These are phyloP conservation scores for Fusarium nematophilum DNA, from an alignment of 2,329 filamentous ascomycete species.

Conservation along the genomic window DNA sequence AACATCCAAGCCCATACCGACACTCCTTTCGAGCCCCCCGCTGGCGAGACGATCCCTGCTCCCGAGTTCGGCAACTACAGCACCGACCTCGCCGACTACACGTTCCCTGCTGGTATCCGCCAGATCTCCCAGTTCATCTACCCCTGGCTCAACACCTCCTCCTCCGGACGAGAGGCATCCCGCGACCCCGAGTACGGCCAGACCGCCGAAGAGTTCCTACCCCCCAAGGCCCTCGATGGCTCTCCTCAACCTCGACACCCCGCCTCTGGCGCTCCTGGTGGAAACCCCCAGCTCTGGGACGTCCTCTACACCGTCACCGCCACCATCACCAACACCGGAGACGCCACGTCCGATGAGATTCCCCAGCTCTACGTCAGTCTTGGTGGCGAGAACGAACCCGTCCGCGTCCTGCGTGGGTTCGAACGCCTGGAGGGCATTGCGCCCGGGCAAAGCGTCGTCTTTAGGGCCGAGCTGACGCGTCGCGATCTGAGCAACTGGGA, in stretches of 20 bases:
- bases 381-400: conserved; percentile 79
- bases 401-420: conserved; percentile 79
- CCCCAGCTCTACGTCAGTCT: conserved; percentile 84
- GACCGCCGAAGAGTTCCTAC: conserved; percentile 69
- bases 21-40: conserved; percentile 67
- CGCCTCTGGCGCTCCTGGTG: conserved; percentile 67
- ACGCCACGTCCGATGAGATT: conserved; percentile 74
- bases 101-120: conserved; percentile 71
- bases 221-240: conserved; percentile 66
- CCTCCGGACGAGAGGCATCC: conserved; percentile 65
- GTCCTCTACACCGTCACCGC: conserved; percentile 75
- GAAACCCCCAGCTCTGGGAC: conserved; percentile 75
- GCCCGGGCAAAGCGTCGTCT: conserved; percentile 74
- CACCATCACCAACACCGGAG: conserved; percentile 78
- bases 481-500: conserved; percentile 94
- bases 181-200: conserved; percentile 70
- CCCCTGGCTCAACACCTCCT: conserved; percentile 76
- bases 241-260: conserved; percentile 66
- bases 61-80: conserved; percentile 73
- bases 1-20: conserved; percentile 63
- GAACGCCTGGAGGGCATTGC: conserved; percentile 77
- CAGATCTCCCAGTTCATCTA: conserved; percentile 71
- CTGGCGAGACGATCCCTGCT: conserved; percentile 71
- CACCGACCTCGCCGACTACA: conserved; percentile 71
- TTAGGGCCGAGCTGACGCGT: conserved; percentile 76